Evolutionary conservation across 2,329 filamentous ascomycete genomes (phyloP).

Genomic region (Fusarium hostae): DNA sequence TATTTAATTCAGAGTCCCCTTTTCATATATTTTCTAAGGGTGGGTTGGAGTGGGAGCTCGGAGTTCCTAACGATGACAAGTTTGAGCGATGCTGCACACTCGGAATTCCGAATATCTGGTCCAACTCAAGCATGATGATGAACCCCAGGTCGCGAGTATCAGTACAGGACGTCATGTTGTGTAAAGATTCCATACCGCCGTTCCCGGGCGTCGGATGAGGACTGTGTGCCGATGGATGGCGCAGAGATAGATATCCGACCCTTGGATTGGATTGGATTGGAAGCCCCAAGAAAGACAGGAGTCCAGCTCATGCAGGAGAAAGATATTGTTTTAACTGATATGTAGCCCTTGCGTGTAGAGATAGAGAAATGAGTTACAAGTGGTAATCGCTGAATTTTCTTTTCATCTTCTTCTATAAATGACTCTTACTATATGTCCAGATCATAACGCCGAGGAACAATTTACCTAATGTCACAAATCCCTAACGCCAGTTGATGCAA

Average conservation of each 20-base stretch:
- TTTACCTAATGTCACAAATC: constrained; percentile 25
- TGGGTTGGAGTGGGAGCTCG: background rate
- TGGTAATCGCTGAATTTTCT: background rate
- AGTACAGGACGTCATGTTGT: background rate
- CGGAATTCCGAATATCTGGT: background rate
- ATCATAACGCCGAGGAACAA: constrained; percentile 33
- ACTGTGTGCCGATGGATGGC: background rate
- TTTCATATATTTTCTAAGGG: background rate
- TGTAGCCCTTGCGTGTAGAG: background rate
- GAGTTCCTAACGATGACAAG: background rate
- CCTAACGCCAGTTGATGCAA: constrained; percentile 46
- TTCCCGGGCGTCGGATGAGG: background rate
- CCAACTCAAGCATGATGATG: background rate
- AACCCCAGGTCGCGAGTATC: background rate
- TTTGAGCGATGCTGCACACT: background rate
- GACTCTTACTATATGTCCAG: constrained; percentile 19
- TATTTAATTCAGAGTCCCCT: background rate
- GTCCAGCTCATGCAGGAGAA: background rate
- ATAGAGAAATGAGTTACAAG: background rate
- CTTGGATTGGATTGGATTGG: background rate
- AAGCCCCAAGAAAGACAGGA: background rate
- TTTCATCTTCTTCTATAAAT: constrained; percentile 22
- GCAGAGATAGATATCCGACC: background rate
- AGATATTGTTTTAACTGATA: background rate
- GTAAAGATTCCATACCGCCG: background rate